These are phyloP conservation scores for Ganoderma sinense DNA, from an alignment of 1,284 basidiomycete genomes.

Conservation along the genomic window DNA sequence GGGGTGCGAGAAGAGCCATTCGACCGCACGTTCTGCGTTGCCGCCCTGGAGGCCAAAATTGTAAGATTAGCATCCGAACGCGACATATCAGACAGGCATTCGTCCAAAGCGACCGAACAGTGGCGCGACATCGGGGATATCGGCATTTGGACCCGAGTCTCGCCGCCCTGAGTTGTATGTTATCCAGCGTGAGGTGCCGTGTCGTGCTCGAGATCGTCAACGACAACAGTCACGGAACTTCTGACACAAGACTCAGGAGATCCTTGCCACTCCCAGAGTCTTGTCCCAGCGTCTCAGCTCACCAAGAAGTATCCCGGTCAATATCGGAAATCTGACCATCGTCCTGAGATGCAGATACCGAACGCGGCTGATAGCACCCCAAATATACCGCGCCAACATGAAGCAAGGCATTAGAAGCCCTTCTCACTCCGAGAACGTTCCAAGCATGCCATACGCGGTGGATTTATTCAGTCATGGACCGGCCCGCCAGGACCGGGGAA, in stretches of 20 bases:
- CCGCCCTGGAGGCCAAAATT: conserved; percentile 56
- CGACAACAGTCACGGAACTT: neutral
- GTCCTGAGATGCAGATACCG: no score
- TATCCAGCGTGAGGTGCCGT: neutral
- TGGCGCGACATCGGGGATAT: neutral
- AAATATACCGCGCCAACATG: neutral
- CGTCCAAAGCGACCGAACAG: neutral
- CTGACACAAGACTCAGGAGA: neutral
- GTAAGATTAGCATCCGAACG: conserved; percentile 1
- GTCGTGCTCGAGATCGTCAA: neutral
- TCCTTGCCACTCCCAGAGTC: neutral
- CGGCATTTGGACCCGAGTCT: neutral
- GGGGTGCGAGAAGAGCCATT: conserved; percentile 97
- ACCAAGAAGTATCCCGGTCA: neutral
- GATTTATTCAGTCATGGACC: neutral
- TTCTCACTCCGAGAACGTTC: neutral
- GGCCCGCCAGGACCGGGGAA: neutral
- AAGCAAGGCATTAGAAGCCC: neutral
- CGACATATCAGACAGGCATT: neutral
- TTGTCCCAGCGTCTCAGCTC: neutral
- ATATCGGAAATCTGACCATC: neutral
- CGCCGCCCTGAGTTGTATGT: neutral
- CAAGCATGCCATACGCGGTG: neutral
- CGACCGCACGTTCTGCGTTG: conserved; percentile 87
- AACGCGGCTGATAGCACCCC: no score